phyloP scores from a whole-genome alignment of 2,329 filamentous ascomycete species.

The Laburnicola sp. region DNA sequence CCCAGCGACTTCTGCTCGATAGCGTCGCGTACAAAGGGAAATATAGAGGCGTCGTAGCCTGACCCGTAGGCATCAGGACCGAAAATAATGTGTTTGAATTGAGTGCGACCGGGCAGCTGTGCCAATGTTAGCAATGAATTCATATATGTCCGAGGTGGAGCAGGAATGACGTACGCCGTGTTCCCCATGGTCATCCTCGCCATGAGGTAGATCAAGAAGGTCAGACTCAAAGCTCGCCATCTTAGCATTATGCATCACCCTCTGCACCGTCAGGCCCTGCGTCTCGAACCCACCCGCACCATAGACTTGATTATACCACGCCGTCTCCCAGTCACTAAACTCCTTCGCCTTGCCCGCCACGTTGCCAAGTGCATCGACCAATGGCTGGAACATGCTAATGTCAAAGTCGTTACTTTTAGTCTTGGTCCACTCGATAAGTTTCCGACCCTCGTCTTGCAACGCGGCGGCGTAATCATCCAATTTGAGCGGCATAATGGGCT shows the following conservation, averaged over 20 bases:
- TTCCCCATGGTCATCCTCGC: constrained; percentile 41
- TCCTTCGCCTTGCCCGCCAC: constrained; percentile 63
- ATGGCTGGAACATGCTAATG: constrained; percentile 58
- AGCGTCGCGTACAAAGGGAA: constrained; percentile 84
- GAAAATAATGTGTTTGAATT: constrained; percentile 93
- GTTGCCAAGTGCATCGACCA: constrained; percentile 65
- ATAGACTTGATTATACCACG: constrained; percentile 75
- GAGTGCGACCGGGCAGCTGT: constrained; percentile 75
- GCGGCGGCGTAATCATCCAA: constrained; percentile 70
- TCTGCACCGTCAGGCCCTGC: constrained; percentile 64
- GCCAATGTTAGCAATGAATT: constrained; percentile 11
- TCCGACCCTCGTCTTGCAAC: constrained; percentile 66
- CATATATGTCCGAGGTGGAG: not conserved
- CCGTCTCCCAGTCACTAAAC: constrained; percentile 75
- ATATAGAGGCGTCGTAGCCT: constrained; percentile 65
- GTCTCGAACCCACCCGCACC: constrained; percentile 76
- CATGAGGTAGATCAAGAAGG: constrained; percentile 73
- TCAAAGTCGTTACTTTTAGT: constrained; percentile 50
- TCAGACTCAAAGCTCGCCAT: constrained; percentile 82
- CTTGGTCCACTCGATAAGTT: constrained; percentile 66
- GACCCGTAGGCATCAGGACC: constrained; percentile 76
- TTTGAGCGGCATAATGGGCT: constrained; percentile 80
- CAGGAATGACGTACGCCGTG: constrained; percentile 64
- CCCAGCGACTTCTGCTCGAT: constrained; percentile 59
- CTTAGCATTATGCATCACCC: constrained; percentile 76